Conservation (phyloP, 768 basidiomycete species). For the Hypholoma fasciculare region DNA sequence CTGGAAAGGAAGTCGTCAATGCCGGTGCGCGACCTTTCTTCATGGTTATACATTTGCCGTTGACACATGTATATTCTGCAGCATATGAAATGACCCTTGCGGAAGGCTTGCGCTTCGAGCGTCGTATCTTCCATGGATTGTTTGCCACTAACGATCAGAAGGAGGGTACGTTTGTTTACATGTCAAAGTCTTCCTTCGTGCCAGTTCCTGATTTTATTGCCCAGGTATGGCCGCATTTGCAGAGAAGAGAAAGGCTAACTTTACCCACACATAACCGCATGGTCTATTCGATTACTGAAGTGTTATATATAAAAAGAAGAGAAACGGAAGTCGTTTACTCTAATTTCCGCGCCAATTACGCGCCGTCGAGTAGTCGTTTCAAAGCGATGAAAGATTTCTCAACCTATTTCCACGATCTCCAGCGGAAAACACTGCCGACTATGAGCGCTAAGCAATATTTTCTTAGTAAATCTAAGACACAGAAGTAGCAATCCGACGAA, state of each 20-base stretch:
- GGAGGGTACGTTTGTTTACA: conserved; percentile 62
- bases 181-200: not conserved
- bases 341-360: too few relatives aligned
- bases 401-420: conserved; percentile 26
- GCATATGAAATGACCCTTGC: conserved; percentile 81
- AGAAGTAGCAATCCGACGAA: conserved; percentile 27
- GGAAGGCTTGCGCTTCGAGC: conserved; percentile 86
- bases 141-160: conserved; percentile 96
- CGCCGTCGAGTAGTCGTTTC: too few relatives aligned
- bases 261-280: conserved; percentile 54
- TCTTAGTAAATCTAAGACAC: not conserved
- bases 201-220: conserved; percentile 7
- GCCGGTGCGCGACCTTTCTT: conserved; percentile 48
- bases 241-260: conserved; percentile 88
- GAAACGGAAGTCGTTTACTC: too few relatives aligned
- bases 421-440: conserved; percentile 38
- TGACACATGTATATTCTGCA: conserved; percentile 16
- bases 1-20: conserved; percentile 93
- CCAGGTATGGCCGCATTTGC: conserved; percentile 93
- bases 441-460: conserved; percentile 27
- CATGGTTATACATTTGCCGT: not conserved
- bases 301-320: not conserved
- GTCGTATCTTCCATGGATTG: conserved; percentile 85
- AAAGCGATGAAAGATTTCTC: not conserved
- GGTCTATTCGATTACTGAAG: not conserved